These are phyloP conservation scores for Saccharomycopsis babjevae DNA, from an alignment of 805 yeast genomes.

Conservation along the genomic window DNA sequence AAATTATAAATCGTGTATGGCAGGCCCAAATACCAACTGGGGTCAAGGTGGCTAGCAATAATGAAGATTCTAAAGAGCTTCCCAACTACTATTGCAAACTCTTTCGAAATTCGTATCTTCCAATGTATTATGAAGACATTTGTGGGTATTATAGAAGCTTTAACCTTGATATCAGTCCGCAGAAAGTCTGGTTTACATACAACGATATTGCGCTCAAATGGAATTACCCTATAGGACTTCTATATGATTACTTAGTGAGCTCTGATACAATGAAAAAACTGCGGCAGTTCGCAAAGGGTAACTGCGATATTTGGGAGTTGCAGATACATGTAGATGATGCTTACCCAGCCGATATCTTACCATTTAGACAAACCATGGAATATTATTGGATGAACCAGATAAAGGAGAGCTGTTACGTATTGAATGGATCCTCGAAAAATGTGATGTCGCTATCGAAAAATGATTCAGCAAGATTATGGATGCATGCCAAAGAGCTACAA, in stretches of 20 bases:
- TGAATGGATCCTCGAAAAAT: constrained; percentile 68
- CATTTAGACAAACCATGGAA: constrained; percentile 29
- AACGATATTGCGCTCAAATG: constrained; percentile 59
- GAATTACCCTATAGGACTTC: constrained; percentile 67
- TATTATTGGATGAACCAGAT: constrained; percentile 65
- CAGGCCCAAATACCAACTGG: not conserved
- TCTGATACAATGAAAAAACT: constrained; percentile 10
- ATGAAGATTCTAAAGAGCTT: not conserved
- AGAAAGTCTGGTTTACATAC: constrained; percentile 55
- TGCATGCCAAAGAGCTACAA: constrained; percentile 28
- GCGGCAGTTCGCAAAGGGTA: constrained; percentile 1
- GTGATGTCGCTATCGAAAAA: constrained; percentile 68
- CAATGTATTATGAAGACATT: constrained; percentile 28
- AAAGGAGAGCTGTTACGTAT: constrained; percentile 70
- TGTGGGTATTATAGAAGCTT: not conserved
- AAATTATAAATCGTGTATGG: constrained; percentile 12
- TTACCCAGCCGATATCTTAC: constrained; percentile 37
- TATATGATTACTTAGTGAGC: constrained; percentile 44
- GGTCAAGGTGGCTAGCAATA: not conserved
- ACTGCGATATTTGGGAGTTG: constrained; percentile 37
- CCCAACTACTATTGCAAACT: constrained; percentile 12
- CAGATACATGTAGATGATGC: constrained; percentile 32
- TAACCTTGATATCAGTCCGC: not conserved
- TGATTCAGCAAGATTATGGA: constrained; percentile 51
- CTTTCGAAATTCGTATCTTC: constrained; percentile 44